Base-by-base conservation (phyloP, 2,329 filamentous ascomycete species). In the Fonsecaea pedrosoi region DNA sequence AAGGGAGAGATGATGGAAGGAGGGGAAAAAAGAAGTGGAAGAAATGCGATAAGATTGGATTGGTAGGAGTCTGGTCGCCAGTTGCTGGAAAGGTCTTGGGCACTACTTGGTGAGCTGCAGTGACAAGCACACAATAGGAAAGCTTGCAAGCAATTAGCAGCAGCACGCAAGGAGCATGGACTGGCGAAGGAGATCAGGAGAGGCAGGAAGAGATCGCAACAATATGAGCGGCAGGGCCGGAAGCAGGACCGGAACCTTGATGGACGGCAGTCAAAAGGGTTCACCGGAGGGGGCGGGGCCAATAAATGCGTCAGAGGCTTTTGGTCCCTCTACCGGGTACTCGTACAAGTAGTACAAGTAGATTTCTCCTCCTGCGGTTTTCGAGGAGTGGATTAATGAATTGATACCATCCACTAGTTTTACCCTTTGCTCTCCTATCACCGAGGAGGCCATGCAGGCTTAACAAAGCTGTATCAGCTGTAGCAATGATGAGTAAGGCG, bases 181-280 rank as follows among this genome's bases (percentile, higher is more conserved):
- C 40, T 9, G 30, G 45, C 25, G 25, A 25, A 48, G 34, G 50
- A 48, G 45, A 61, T 61, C 59, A 54, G 42, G 59, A 60, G 57
- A 37, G 53, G 45, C 35, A 54, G 30, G 59, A 40, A 30, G 45
- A 50, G 45, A 32, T 9, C 40, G 34, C 59, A 57, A 37, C 15
- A 57, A 38, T 21, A 40, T 40, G 45, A 50, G 45, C 45, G 45
- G 25, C 25, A 25, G 25, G 25, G 25, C 25, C 25, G 25, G 25
- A 25, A 25, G 45, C 45, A 50, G 45, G 18, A 50, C 45, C 45
- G 45, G 45, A 50, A 50, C 18, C 45, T 50, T 50, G 45, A 25
- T 50, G 45, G 45, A 25, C 45, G 18, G 45, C 4, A 50, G 15
- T 50, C 45, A 25, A 2, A 50, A 50, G 18, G 18, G 18, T 50